A percentile compares a stretch with the other conserved stretches of the same genome.
Evolutionary conservation across 2,329 filamentous ascomycete genomes (phyloP).

Genomic region (Geosmithia putterillii): DNA sequence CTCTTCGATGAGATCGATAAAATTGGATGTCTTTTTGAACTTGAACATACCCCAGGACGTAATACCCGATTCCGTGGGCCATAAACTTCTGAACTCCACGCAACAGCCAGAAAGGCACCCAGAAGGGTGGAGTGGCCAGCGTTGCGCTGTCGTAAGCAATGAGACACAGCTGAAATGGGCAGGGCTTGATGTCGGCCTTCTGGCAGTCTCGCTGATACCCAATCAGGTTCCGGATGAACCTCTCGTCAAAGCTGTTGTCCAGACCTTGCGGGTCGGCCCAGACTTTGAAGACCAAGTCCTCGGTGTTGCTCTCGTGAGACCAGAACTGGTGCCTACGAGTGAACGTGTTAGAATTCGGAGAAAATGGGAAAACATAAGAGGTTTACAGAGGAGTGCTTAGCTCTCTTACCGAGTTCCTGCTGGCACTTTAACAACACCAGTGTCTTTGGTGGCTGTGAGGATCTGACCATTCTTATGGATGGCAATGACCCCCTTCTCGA

Average conservation of each 20-base stretch:
- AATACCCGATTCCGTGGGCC: not conserved
- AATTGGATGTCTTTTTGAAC: not conserved
- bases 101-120: conserved; percentile 7
- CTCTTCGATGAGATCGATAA: not conserved
- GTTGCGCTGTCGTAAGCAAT: conserved; percentile 5
- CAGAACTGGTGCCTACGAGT: conserved; percentile 8
- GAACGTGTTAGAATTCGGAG: not conserved
- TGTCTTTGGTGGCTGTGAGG: conserved; percentile 5
- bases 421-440: conserved; percentile 4
- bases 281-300: conserved; percentile 7
- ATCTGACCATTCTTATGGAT: conserved; percentile 3
- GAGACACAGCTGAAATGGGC: conserved; percentile 7
- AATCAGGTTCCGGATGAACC: conserved; percentile 6
- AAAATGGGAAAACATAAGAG: not conserved
- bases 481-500: conserved; percentile 7
- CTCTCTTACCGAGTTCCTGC: conserved; percentile 6
- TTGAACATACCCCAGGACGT: not conserved
- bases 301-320: conserved; percentile 5
- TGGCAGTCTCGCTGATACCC: conserved; percentile 8
- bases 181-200: conserved; percentile 4
- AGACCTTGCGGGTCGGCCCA: conserved; percentile 5
- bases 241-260: conserved; percentile 6
- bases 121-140: conserved; percentile 6
- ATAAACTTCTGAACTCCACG: conserved; percentile 2
- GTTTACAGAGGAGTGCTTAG: not conserved